Evolutionary conservation across 768 basidiomycete species (phyloP), one percentile per base, ranked within the genome.

Genomic region (Tephrocybe sp.): DNA sequence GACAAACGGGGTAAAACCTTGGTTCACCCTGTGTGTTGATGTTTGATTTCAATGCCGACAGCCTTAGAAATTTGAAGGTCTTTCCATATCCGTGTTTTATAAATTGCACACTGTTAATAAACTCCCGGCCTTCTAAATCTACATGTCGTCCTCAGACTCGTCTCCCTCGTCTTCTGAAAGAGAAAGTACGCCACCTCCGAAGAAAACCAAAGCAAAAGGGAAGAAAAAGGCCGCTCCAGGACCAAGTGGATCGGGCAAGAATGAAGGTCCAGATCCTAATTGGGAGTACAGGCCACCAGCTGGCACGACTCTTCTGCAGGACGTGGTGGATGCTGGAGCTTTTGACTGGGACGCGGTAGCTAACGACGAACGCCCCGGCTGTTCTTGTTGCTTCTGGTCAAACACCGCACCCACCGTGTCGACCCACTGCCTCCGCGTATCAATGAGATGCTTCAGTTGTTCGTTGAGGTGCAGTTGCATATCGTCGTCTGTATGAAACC

Each of bases 391-490:
- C 76, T 86, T 86, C 68, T 79, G 72, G 24, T 87, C 84, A 59
- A 97, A 92, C 50, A 87, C 75, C 5, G 69, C 68, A 8, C 90
- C 91, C 4, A 97, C 80, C 30, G 68, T 73, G 42, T 88, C 80
- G 18, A 92, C 86, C 84, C 92, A 94, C 56, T 84, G 74, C 57
- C 82, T 71, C 31, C 95, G 74, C 53, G 85, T 88, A 56, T 81
- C 79, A 13, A 97, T 83, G 23, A 93, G 75, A 50, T 84, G 78
- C 56, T 73, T 74, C 49, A 95, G 66, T 59, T 84, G 79, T 21
- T 90, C 84, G 25, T 80, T 77, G 21, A 92, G 77, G 23, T 77
- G 71, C 22, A 91, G 65, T 51, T 65, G 63, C 58, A 82, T 77
- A 43, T 85, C 82, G 22, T 86, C 84, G 61, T 88, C 86, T 1